phyloP scores from a whole-genome alignment of 1,284 basidiomycete genomes.

The Cryptococcus sp. region DNA sequence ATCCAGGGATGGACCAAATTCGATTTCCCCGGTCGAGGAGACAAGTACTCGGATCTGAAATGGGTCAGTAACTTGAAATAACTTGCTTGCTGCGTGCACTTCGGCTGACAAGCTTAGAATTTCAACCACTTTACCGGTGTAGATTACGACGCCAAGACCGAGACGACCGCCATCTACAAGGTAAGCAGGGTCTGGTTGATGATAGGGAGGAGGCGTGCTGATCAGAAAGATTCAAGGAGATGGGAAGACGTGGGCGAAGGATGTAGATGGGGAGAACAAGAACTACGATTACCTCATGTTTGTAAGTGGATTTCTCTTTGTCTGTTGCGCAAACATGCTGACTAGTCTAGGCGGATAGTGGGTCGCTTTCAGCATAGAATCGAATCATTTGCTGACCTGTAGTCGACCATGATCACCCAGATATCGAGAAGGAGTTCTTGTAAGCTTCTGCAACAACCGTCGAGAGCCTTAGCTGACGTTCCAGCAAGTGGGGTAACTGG shows the following conservation, averaged over 20 bases:
- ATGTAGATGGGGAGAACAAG: slow-evolving; percentile 49
- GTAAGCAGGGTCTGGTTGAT: slow-evolving; percentile 8
- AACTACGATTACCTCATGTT: slow-evolving; percentile 49
- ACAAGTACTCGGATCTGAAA: slow-evolving; percentile 56
- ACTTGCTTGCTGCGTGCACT: background rate
- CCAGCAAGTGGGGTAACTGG: slow-evolving; percentile 55
- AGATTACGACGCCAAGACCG: slow-evolving; percentile 74
- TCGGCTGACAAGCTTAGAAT: slow-evolving; percentile 28
- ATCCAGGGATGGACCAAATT: slow-evolving; percentile 85
- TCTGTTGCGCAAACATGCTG: background rate
- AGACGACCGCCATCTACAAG: slow-evolving; percentile 57
- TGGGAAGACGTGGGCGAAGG: slow-evolving; percentile 53
- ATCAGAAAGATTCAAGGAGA: slow-evolving; percentile 51
- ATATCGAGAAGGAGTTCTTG: slow-evolving; percentile 51
- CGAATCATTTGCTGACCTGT: background rate
- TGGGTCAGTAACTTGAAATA: slow-evolving; percentile 40
- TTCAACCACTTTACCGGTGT: slow-evolving; percentile 60
- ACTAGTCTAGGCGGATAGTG: slow-evolving; percentile 8
- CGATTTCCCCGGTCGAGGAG: slow-evolving; percentile 69
- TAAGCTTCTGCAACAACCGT: slow-evolving; percentile 17
- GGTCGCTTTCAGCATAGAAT: background rate
- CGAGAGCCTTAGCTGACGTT: background rate
- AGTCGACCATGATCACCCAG: slow-evolving; percentile 79
- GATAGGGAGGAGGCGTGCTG: background rate
- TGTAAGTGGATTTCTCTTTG: slow-evolving; percentile 13